These are phyloP conservation scores for Boletus speciosus DNA, from an alignment of 768 basidiomycete species.

Conservation along the genomic window DNA sequence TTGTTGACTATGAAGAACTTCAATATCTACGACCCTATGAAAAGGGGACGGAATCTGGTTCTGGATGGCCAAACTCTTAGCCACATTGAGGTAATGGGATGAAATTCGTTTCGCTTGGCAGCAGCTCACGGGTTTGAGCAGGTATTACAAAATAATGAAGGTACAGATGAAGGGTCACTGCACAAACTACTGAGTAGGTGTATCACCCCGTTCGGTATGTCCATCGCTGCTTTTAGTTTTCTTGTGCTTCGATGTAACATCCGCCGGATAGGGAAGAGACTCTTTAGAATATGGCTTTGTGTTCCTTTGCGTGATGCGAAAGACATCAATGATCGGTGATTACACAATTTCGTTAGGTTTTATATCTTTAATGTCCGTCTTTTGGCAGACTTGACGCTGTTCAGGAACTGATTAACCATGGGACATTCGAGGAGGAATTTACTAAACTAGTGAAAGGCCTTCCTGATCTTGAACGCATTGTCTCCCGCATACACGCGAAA, in stretches of 20 bases:
- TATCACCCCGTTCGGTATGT: conserved; percentile 82
- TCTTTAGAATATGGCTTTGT: conserved; percentile 97
- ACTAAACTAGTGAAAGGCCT: conserved; percentile 71
- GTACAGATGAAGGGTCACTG: conserved; percentile 87
- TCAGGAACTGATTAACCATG: conserved; percentile 80
- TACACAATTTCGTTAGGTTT: conserved; percentile 10
- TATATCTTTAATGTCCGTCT: conserved; percentile 15
- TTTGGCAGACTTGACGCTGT: conserved; percentile 83
- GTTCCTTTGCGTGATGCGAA: conserved; percentile 78
- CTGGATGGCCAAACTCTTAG: conserved; percentile 94
- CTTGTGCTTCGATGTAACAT: conserved; percentile 6
- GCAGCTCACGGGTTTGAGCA: conserved; percentile 23
- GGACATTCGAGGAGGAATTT: conserved; percentile 74
- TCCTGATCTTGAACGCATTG: conserved; percentile 90
- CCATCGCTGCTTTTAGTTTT: conserved; percentile 7
- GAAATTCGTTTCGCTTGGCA: not conserved
- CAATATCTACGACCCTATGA: conserved; percentile 95
- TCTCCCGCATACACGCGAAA: conserved; percentile 93
- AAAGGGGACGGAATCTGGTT: conserved; percentile 76
- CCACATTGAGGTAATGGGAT: conserved; percentile 75
- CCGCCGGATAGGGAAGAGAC: conserved; percentile 68
- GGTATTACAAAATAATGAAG: conserved; percentile 91
- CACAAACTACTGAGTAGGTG: conserved; percentile 80
- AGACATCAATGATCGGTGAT: conserved; percentile 86
- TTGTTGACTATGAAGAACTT: conserved; percentile 96